A percentile compares a stretch with the other conserved stretches of the same genome.
Evolutionary conservation across 2,329 filamentous ascomycete genomes (phyloP).

Genomic region (Ophiostoma novo-ulmi): DNA sequence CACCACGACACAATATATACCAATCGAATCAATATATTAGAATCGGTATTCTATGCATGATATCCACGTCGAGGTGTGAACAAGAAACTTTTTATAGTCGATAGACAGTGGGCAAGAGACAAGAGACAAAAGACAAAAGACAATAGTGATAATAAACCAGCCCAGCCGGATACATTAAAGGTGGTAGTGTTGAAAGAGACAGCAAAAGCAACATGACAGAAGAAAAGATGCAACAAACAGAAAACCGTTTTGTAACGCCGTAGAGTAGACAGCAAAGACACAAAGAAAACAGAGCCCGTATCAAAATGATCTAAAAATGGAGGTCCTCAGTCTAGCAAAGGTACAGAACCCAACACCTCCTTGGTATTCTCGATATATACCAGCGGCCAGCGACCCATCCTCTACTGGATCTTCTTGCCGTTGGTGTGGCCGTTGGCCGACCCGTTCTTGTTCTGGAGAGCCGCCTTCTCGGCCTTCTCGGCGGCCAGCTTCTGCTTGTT

Average conservation of each 20-base stretch:
- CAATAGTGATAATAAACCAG: neutral
- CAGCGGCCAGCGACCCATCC: no score
- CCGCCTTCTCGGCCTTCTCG: constrained; percentile 25
- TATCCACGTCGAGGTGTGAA: neutral
- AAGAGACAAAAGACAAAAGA: no score
- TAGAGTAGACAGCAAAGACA: neutral
- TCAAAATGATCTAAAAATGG: neutral
- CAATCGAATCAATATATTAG: no score
- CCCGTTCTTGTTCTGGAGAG: neutral
- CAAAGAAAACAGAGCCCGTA: neutral
- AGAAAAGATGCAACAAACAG: neutral
- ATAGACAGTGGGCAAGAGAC: neutral
- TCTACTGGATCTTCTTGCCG: constrained; percentile 28
- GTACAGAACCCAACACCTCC: no score
- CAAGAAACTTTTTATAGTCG: neutral
- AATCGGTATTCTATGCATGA: no score
- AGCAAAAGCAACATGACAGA: neutral
- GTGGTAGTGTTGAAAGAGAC: neutral
- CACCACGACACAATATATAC: no score
- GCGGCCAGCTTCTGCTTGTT: constrained; percentile 43
- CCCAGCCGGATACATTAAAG: neutral
- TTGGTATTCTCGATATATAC: no score
- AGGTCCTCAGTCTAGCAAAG: neutral
- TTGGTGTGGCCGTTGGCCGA: constrained; percentile 24
- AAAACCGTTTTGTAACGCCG: constrained; percentile 1